Conservation (phyloP, 2,329 filamentous ascomycete species). For the Hypoxylon sp. region DNA sequence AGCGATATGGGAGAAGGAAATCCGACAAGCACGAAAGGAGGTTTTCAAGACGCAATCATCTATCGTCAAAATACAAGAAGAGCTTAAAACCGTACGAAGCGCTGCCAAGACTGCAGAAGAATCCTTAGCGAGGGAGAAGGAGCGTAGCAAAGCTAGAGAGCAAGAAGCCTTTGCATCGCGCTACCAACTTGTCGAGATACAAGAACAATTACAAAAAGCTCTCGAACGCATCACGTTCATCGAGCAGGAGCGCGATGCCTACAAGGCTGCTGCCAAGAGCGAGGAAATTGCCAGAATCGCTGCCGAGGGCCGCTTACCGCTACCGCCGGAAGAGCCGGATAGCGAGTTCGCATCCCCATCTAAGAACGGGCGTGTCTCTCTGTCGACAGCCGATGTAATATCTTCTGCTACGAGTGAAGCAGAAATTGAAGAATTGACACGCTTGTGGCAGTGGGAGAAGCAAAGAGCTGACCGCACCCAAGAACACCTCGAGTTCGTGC, state of each 20-base stretch:
- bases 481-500: slow-evolving; percentile 82
- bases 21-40: slow-evolving; percentile 78
- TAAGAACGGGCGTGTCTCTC: slow-evolving; percentile 66
- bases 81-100: slow-evolving; percentile 74
- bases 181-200: slow-evolving; percentile 74
- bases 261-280: slow-evolving; percentile 79
- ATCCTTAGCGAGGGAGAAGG: slow-evolving; percentile 73
- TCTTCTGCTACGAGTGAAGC: slow-evolving; percentile 70
- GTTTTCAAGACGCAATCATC: slow-evolving; percentile 81
- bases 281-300: slow-evolving; percentile 81
- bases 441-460: slow-evolving; percentile 70
- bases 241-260: slow-evolving; percentile 81
- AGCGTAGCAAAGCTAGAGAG: slow-evolving; percentile 72
- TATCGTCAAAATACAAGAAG: slow-evolving; percentile 80
- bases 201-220: slow-evolving; percentile 77
- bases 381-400: slow-evolving; percentile 65
- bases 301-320: slow-evolving; percentile 77
- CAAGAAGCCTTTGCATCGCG: slow-evolving; percentile 78
- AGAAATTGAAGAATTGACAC: slow-evolving; percentile 71
- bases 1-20: slow-evolving; percentile 80
- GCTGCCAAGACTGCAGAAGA: slow-evolving; percentile 71
- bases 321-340: slow-evolving; percentile 69
- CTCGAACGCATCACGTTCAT: slow-evolving; percentile 74
- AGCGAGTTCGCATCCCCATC: slow-evolving; percentile 77
- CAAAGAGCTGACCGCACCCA: slow-evolving; percentile 77